Evolutionary conservation across 305 asterid genomes (phyloP).

Genomic region (Fraxinus paxiana): DNA sequence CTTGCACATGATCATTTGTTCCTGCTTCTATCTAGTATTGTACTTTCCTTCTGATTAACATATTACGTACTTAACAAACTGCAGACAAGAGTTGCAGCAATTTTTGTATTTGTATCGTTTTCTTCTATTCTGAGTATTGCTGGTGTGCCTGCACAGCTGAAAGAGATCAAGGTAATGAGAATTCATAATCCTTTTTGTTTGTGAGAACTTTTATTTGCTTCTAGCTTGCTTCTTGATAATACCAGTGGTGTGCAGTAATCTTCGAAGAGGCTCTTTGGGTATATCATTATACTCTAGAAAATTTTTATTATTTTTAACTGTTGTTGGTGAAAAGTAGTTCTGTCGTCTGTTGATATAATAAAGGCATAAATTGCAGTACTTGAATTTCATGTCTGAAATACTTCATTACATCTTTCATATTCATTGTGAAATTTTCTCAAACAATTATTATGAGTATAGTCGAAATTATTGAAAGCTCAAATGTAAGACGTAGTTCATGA

Average conservation of each 20-base stretch:
- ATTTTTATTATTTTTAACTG: not conserved
- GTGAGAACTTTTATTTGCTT: not conserved
- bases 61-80: slow-evolving; percentile 16
- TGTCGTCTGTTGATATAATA: not conserved
- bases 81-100: slow-evolving; percentile 92
- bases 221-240: slow-evolving; percentile 10
- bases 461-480: not conserved
- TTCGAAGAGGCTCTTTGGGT: not conserved
- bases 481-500: not conserved
- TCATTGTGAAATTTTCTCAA: not conserved
- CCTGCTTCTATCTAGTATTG: not conserved
- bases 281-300: not conserved
- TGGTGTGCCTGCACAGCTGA: slow-evolving; percentile 82
- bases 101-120: slow-evolving; percentile 77
- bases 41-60: slow-evolving; percentile 5
- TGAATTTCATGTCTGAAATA: not conserved
- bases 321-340: slow-evolving; percentile 5
- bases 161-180: slow-evolving; percentile 75
- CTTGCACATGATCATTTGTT: not conserved
- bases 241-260: not conserved
- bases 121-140: slow-evolving; percentile 83
- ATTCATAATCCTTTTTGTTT: not conserved
- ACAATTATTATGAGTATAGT: not conserved
- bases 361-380: not conserved
- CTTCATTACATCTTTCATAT: not conserved